Conservation (phyloP, 2,329 filamentous ascomycete genomes). For the Chaetomium sp. region DNA sequence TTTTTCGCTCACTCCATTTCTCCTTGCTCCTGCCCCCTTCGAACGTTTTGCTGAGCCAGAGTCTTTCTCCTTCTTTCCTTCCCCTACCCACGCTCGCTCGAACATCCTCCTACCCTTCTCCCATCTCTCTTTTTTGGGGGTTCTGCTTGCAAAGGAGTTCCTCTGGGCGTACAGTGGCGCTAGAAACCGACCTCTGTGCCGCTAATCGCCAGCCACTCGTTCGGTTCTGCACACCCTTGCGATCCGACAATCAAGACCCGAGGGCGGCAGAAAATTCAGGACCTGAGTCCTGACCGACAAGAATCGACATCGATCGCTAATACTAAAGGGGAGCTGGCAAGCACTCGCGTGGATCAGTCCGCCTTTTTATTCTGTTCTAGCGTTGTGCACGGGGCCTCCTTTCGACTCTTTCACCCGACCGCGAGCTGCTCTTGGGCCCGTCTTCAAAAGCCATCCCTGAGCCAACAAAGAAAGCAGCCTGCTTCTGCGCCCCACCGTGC, state of each 20-base stretch:
- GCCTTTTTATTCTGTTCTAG: background rate
- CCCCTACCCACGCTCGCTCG: constrained; percentile 20
- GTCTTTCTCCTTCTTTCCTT: constrained; percentile 12
- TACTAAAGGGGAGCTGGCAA: background rate
- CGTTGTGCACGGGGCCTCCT: background rate
- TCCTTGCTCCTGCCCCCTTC: constrained; percentile 18
- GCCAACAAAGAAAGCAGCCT: constrained; percentile 16
- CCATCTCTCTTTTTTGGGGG: constrained; percentile 20
- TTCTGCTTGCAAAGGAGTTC: constrained; percentile 11
- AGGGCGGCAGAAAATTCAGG: constrained; percentile 6
- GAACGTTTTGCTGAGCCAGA: constrained; percentile 6
- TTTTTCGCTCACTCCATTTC: constrained; percentile 22
- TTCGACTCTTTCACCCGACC: background rate
- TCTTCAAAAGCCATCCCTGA: constrained; percentile 13
- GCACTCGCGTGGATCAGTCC: background rate
- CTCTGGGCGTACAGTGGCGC: constrained; percentile 14
- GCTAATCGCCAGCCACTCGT: constrained; percentile 10
- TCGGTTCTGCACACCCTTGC: constrained; percentile 5
- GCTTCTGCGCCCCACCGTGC: constrained; percentile 22
- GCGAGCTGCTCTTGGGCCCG: background rate
- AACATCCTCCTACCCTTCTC: background rate
- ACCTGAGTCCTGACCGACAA: background rate
- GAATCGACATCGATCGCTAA: constrained; percentile 14
- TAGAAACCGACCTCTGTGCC: constrained; percentile 11
- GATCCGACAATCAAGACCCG: constrained; percentile 15